Evolutionary conservation across 1,284 basidiomycete genomes (phyloP), one percentile per base, ranked within the genome.

Genomic region (Irpex rosettiformis): DNA sequence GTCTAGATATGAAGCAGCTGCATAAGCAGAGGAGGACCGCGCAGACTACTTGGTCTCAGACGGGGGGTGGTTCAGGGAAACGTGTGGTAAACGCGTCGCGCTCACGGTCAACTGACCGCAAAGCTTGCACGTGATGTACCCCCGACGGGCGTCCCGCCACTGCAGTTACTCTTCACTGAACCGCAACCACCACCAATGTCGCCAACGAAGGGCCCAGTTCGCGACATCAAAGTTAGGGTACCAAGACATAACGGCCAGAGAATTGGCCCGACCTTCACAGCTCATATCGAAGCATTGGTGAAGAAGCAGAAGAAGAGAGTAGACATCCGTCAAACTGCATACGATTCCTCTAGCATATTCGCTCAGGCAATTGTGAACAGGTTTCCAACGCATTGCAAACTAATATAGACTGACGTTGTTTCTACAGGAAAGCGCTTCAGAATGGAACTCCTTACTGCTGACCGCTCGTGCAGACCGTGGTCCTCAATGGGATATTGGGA

Each of bases 401-500:
- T 16, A 5, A 49, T 52, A 58, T 45, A 54, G 48, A 49, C 28
- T 47, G 51, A n/a, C 56, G 13, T 30, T 47, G 40, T 59, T n/a
- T n/a, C n/a, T n/a, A 22, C 57, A 91, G 89, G 89, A 91, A 68
- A 85, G 81, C 67, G 88, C 90, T 13, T 91, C 89, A 3, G 88
- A 91, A 63, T 93, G 90, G 90, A 93, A 93, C 65, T 91, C 90
- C 0, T 67, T 91, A 53, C 75, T 93, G 51, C 80, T 84, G 60
- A 88, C 84, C 37, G 90, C 90, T 3, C 81, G 91, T 40, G 91
- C 90, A 7, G 83, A 87, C 60, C 78, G 90, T 61, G 90, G 91
- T 0, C 90, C 90, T 3, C 91, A 91, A 65, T 93, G 90, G 90
- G 90, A 93, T 70, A 78, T 92, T 37, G 88, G 88, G 22, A 91